Percentiles rank a stretch among this genome's conserved stretches.
Evolutionary conservation across 257 asterid species (phyloP).

Genomic region (Solanum arcanum): DNA sequence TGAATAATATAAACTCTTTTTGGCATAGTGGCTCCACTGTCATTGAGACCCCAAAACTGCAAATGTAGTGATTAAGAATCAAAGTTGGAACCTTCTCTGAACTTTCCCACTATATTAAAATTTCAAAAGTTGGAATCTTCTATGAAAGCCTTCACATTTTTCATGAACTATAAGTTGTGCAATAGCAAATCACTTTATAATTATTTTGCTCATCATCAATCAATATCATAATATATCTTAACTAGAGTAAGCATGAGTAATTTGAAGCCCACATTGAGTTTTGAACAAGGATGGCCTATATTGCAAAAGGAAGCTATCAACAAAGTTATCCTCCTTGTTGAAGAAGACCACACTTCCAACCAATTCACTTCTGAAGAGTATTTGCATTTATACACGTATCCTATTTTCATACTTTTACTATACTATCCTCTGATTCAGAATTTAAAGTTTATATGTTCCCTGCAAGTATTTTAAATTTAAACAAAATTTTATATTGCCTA

Average conservation of each 20-base stretch:
- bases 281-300: conserved; percentile 31
- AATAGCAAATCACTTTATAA: not conserved
- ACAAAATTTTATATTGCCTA: not conserved
- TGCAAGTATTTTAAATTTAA: not conserved
- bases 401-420: not conserved
- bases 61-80: not conserved
- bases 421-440: not conserved
- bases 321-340: conserved; percentile 10
- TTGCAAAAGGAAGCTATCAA: conserved; percentile 23
- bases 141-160: not conserved
- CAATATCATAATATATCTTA: not conserved
- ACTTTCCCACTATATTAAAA: not conserved
- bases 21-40: not conserved
- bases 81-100: not conserved
- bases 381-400: conserved; percentile 27
- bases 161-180: not conserved
- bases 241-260: not conserved
- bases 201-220: not conserved
- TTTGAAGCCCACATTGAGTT: not conserved
- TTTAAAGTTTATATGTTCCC: not conserved
- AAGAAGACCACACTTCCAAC: not conserved
- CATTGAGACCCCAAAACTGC: not conserved
- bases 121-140: not conserved
- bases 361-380: conserved; percentile 12
- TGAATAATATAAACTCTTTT: not conserved